Conservation (phyloP, 768 basidiomycete species). For the Trametes meyenii region DNA sequence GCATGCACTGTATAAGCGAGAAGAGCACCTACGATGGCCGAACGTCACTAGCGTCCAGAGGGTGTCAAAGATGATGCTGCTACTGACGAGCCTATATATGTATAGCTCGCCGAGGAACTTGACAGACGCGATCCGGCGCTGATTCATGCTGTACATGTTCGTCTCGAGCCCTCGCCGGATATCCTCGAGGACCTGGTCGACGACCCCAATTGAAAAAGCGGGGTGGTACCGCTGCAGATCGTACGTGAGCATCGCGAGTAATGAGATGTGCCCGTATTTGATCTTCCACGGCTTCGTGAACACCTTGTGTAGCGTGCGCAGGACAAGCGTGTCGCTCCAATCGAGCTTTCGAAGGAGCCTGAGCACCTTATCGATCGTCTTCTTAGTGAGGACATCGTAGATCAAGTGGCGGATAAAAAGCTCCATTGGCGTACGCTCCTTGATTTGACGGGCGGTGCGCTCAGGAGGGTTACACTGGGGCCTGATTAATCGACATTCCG, state of each 20-base stretch:
- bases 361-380: slow-evolving; percentile 94
- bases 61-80: slow-evolving; percentile 88
- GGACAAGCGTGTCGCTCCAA: slow-evolving; percentile 79
- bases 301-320: slow-evolving; percentile 73
- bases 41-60: slow-evolving; percentile 95
- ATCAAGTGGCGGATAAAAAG: slow-evolving; percentile 96
- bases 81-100: slow-evolving; percentile 91
- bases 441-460: slow-evolving; percentile 81
- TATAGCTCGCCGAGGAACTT: slow-evolving; percentile 98
- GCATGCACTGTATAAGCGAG: neutral
- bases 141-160: slow-evolving; percentile 94
- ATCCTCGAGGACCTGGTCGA: slow-evolving; percentile 95
- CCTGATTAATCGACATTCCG: neutral
- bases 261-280: slow-evolving; percentile 85
- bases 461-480: slow-evolving; percentile 95
- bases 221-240: slow-evolving; percentile 94
- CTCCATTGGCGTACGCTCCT: slow-evolving; percentile 84
- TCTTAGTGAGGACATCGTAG: slow-evolving; percentile 90
- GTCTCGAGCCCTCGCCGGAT: slow-evolving; percentile 89
- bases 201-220: slow-evolving; percentile 81
- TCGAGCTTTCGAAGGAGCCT: slow-evolving; percentile 92
- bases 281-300: slow-evolving; percentile 99
- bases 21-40: slow-evolving; percentile 77
- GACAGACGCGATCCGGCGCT: slow-evolving; percentile 86
- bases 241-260: slow-evolving; percentile 93